These are phyloP conservation scores for Trametes versicolor DNA, from an alignment of 1,284 basidiomycete genomes.

Conservation along the genomic window DNA sequence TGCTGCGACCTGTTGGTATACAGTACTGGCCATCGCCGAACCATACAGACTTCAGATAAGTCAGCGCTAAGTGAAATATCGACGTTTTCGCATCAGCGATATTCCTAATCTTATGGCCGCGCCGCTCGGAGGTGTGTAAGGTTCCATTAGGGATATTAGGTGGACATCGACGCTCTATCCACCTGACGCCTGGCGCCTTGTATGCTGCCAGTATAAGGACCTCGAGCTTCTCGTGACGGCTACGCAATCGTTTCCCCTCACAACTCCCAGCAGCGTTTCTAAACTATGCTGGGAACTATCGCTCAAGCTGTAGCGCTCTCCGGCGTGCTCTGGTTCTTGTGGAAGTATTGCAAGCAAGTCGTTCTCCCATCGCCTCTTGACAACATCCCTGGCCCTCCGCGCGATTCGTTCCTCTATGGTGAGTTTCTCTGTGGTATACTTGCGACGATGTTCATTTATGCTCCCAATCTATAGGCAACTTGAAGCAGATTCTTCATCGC, in stretches of 20 bases:
- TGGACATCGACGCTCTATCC: too few species aligned
- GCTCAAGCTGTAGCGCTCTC: not conserved
- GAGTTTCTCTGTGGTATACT: not conserved
- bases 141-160: not conserved
- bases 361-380: constrained; percentile 19
- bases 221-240: not conserved
- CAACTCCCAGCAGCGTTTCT: not conserved
- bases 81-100: too few species aligned
- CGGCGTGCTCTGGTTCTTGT: constrained; percentile 2
- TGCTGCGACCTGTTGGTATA: too few species aligned
- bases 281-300: not conserved
- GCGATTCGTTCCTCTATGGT: constrained; percentile 22
- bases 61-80: too few species aligned
- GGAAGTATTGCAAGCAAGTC: constrained; percentile 12
- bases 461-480: constrained; percentile 19
- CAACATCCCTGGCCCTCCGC: constrained; percentile 23
- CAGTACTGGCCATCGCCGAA: too few species aligned
- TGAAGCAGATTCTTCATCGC: constrained; percentile 23
- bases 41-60: too few species aligned
- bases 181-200: not conserved
- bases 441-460: not conserved
- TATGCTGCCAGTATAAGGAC: not conserved
- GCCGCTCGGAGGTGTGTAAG: not conserved
- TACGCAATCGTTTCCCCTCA: not conserved
- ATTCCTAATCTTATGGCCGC: not conserved